Conservation (phyloP, 2,329 filamentous ascomycete genomes). For the Cryphonectria nitschkei region DNA sequence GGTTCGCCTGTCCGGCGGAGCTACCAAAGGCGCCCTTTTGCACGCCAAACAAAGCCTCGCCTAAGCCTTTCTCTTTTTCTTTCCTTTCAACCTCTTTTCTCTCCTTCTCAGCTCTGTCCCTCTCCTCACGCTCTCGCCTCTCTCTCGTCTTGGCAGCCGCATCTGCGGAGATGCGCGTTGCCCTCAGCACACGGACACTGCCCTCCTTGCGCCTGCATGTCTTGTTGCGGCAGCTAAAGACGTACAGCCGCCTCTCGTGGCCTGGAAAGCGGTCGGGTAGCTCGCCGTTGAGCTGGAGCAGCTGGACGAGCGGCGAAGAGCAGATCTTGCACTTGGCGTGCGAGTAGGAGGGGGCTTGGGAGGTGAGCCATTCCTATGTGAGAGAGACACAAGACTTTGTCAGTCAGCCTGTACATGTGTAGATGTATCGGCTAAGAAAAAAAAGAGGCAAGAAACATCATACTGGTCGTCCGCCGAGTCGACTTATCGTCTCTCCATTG, state of each 20-base stretch:
- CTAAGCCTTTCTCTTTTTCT: conserved; percentile 51
- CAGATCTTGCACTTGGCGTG: conserved; percentile 87
- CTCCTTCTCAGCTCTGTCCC: conserved; percentile 39
- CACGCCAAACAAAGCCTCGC: conserved; percentile 72
- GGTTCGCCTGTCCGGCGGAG: conserved; percentile 49
- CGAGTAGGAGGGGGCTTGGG: conserved; percentile 71
- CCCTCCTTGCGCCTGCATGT: conserved; percentile 81
- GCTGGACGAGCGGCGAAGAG: conserved; percentile 78
- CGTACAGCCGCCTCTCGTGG: conserved; percentile 85
- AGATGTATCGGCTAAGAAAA: background rate
- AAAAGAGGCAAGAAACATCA: conserved; percentile 38
- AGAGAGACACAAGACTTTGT: too few relatives aligned
- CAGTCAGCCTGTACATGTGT: conserved; percentile 31
- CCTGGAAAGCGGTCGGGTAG: conserved; percentile 83
- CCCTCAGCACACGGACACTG: conserved; percentile 76
- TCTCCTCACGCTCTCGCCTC: conserved; percentile 41
- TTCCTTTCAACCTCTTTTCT: conserved; percentile 35
- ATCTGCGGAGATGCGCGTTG: conserved; percentile 59
- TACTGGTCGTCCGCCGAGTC: conserved; percentile 87
- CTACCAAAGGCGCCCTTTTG: conserved; percentile 46
- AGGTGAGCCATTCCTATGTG: conserved; percentile 80
- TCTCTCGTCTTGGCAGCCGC: conserved; percentile 36
- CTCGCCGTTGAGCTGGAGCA: conserved; percentile 90
- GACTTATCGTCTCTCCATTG: conserved; percentile 82
- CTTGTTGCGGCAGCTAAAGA: conserved; percentile 80